Conservation (phyloP, 1,139 yeast species). For the Sugiyamaella castrensis region DNA sequence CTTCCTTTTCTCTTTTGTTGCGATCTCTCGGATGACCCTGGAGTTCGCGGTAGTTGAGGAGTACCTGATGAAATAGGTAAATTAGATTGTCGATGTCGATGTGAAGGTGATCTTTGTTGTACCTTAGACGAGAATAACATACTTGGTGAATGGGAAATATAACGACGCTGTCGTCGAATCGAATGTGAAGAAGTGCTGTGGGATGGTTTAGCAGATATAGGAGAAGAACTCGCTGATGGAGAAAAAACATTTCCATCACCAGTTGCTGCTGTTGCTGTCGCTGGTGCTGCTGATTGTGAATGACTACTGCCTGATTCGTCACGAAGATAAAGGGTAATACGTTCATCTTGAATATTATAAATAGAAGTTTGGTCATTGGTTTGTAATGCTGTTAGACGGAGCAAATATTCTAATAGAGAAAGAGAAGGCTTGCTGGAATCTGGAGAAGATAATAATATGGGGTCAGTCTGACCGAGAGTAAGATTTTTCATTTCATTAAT, state of each 20-base stretch:
- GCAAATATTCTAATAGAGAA: constrained; percentile 62
- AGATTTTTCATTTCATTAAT: neutral
- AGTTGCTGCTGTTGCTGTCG: neutral
- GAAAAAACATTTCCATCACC: no score
- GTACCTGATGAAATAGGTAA: neutral
- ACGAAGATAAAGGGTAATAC: constrained; percentile 57
- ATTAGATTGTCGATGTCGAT: neutral
- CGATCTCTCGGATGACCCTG: neutral
- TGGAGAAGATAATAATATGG: neutral
- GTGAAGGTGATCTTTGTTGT: neutral
- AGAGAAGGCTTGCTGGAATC: constrained; percentile 37
- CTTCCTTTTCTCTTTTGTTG: neutral
- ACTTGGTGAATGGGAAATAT: neutral
- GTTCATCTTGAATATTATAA: constrained; percentile 61
- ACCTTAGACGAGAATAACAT: neutral
- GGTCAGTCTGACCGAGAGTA: constrained; percentile 2
- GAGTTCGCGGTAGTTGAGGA: neutral
- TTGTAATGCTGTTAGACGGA: constrained; percentile 62
- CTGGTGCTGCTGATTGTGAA: neutral
- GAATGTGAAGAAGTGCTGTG: neutral
- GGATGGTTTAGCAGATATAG: neutral
- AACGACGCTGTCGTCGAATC: neutral
- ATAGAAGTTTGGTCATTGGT: constrained; percentile 57
- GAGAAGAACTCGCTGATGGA: neutral
- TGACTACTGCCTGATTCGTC: constrained; percentile 45